These are phyloP conservation scores for Daedaleopsis nitida DNA, from an alignment of 768 basidiomycete genomes.

Conservation along the genomic window DNA sequence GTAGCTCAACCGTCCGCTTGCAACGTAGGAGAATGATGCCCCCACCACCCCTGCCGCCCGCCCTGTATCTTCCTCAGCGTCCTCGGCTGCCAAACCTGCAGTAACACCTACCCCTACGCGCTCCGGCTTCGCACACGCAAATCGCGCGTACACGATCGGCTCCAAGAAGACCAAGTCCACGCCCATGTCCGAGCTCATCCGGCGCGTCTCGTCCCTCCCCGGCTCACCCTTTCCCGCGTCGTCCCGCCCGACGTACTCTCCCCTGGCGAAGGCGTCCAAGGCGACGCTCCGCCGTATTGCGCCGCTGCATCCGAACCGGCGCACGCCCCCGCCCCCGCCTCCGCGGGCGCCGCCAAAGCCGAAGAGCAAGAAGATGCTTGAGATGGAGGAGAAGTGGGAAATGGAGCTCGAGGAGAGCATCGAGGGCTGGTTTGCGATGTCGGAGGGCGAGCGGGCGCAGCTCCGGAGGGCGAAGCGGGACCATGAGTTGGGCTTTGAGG, in stretches of 20 bases:
- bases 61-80: neutral
- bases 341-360: constrained; percentile 72
- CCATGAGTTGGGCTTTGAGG: constrained; percentile 52
- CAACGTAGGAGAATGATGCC: constrained; percentile 12
- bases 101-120: constrained; percentile 5
- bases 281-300: constrained; percentile 67
- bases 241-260: constrained; percentile 51
- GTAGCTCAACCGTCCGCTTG: neutral
- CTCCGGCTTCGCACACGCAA: constrained; percentile 6
- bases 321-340: constrained; percentile 70
- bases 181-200: constrained; percentile 77
- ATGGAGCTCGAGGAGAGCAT: constrained; percentile 74
- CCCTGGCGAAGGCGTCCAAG: constrained; percentile 65
- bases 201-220: constrained; percentile 67
- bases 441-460: constrained; percentile 38
- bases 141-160: constrained; percentile 44
- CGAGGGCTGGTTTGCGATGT: constrained; percentile 54
- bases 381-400: constrained; percentile 78
- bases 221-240: constrained; percentile 57
- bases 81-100: constrained; percentile 3
- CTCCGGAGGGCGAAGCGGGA: constrained; percentile 64
- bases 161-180: constrained; percentile 55
- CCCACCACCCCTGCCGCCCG: neutral
- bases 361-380: constrained; percentile 80
- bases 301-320: constrained; percentile 73